Evolutionary conservation across 805 yeast genomes (phyloP).

Genomic region (Teunomyces tritomae): DNA sequence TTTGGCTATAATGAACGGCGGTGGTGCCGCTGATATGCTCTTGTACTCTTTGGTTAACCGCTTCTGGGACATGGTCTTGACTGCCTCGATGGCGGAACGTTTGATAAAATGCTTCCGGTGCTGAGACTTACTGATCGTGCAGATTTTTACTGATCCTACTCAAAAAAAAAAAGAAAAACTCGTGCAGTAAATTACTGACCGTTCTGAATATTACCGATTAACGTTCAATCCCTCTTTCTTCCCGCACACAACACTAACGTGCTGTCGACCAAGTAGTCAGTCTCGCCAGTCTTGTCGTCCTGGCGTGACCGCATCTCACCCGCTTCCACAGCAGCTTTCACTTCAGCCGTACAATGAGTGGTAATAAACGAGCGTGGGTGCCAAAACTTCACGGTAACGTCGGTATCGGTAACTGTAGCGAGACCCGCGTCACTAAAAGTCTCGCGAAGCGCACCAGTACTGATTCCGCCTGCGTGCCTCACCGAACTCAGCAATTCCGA

Average conservation of each 20-base stretch:
- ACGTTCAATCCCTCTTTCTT: not conserved
- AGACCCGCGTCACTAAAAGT: slow-evolving; percentile 23
- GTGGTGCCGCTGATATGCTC: slow-evolving; percentile 71
- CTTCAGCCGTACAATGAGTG: slow-evolving; percentile 19
- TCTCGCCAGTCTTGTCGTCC: slow-evolving; percentile 3
- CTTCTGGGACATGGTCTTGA: slow-evolving; percentile 27
- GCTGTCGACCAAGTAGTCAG: not conserved
- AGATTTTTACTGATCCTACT: not conserved
- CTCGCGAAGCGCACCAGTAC: slow-evolving; percentile 18
- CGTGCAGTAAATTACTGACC: not conserved
- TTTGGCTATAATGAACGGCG: slow-evolving; percentile 79
- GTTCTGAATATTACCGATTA: not conserved
- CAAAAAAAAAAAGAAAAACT: not conserved
- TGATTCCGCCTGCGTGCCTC: slow-evolving; percentile 33
- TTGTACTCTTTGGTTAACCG: slow-evolving; percentile 79
- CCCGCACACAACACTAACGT: not conserved
- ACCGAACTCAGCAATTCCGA: slow-evolving; percentile 4
- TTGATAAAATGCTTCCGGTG: no score
- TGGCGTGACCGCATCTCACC: slow-evolving; percentile 15
- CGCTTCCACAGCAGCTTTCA: slow-evolving; percentile 10
- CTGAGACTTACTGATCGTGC: no score
- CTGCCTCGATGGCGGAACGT: no score
- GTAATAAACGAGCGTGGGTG: slow-evolving; percentile 20
- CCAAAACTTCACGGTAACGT: slow-evolving; percentile 20
- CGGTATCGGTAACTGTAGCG: slow-evolving; percentile 21